Percentiles rank a stretch among this genome's conserved stretches.
These are phyloP conservation scores for Mucor indicus DNA, from an alignment of 371 early-diverging fungal species.

Conservation along the genomic window DNA sequence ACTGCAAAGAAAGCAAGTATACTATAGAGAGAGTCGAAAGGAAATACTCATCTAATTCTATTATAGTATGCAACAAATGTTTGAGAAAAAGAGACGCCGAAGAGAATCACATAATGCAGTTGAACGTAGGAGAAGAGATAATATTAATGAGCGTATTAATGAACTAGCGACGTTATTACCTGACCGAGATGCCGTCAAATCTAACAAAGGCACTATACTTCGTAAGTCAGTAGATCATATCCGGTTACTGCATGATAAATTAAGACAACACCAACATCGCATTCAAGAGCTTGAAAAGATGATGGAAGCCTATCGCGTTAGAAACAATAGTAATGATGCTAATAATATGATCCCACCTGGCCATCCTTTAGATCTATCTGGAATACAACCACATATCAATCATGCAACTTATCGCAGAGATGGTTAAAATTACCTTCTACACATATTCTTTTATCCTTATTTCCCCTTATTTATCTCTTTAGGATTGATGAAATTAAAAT, in stretches of 20 bases:
- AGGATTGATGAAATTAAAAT: too few species aligned
- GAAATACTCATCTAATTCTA: too few species aligned
- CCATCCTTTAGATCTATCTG: too few species aligned
- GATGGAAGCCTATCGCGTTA: conserved; percentile 27
- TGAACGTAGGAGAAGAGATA: conserved; percentile 90
- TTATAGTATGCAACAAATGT: conserved; percentile 28
- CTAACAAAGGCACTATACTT: conserved; percentile 79
- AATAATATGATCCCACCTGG: too few species aligned
- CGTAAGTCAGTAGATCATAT: conserved; percentile 89
- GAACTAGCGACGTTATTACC: conserved; percentile 35
- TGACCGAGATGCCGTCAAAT: conserved; percentile 58
- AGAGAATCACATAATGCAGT: conserved; percentile 56
- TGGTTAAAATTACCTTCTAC: too few species aligned
- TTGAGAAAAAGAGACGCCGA: conserved; percentile 35
- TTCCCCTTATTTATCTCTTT: too few species aligned
- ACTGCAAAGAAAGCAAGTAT: conserved; percentile 32
- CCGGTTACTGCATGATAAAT: conserved; percentile 56
- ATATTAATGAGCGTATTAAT: conserved; percentile 94
- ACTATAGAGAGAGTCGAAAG: too few species aligned
- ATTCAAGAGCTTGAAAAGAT: conserved; percentile 66
- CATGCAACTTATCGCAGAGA: too few species aligned
- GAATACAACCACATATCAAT: too few species aligned
- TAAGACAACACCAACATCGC: conserved; percentile 55
- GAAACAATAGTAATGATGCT: too few species aligned
- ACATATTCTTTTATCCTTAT: too few species aligned